These are phyloP conservation scores for Mikania micrantha DNA, from an alignment of 129 eudicot species.

Conservation along the genomic window DNA sequence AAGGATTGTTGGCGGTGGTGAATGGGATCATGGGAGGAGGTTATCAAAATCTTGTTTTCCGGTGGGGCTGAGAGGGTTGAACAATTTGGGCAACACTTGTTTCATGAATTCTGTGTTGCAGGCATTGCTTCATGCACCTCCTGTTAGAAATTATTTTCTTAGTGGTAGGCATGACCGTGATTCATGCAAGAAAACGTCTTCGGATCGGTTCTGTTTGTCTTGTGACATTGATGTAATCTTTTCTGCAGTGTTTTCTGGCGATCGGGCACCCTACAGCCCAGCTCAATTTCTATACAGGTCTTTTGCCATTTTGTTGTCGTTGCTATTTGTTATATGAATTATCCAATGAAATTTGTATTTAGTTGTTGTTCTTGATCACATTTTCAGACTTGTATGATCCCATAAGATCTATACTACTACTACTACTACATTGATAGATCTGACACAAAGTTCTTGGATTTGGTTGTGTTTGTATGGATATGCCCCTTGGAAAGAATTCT, in stretches of 20 bases:
- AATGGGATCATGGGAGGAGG: constrained; percentile 38
- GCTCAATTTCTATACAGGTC: constrained; percentile 74
- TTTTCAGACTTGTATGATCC: constrained; percentile 5
- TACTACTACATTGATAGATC: neutral
- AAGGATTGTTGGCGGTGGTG: constrained; percentile 38
- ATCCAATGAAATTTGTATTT: neutral
- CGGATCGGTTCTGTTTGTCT: constrained; percentile 55
- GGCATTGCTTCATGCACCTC: constrained; percentile 81
- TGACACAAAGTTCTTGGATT: neutral
- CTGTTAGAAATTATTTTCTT: constrained; percentile 66
- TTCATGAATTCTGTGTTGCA: constrained; percentile 82
- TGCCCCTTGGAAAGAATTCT: neutral
- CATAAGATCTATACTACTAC: neutral
- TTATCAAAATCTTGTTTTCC: constrained; percentile 63
- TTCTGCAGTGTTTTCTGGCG: constrained; percentile 77
- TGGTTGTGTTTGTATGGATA: neutral
- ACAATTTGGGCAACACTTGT: constrained; percentile 71
- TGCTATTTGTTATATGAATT: neutral
- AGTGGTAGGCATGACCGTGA: constrained; percentile 51
- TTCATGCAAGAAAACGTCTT: constrained; percentile 38
- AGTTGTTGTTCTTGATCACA: neutral
- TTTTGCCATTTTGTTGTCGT: constrained; percentile 6
- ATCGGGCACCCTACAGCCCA: constrained; percentile 65
- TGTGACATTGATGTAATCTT: constrained; percentile 65
- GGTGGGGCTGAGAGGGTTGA: constrained; percentile 67